Evolutionary conservation across 2,329 filamentous ascomycete species (phyloP), one percentile per base, ranked within the genome.

Genomic region (Colletotrichum tanaceti): DNA sequence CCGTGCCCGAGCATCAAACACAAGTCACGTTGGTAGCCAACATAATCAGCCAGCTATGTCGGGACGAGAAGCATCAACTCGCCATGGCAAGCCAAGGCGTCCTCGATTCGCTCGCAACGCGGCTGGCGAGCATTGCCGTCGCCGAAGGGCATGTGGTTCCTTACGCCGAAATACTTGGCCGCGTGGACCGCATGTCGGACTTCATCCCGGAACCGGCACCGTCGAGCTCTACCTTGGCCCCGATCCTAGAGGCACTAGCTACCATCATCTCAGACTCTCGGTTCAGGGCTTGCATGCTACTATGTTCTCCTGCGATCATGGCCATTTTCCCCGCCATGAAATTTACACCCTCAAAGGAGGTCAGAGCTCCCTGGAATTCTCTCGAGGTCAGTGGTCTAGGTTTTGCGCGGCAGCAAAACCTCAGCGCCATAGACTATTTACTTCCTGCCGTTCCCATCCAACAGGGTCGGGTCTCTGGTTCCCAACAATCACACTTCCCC

Each of bases 241-340:
- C 89, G 11, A 87, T 97, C 20, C 81, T 98, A 7, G 90, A 93
- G 70, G 93, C 94, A 0, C 87, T 97, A 58, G 86, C 90, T 22
- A 86, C 90, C 53, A 91, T 98, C 55, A 87, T 97, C 58, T 87
- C 90, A 70, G 89, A 93, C 73, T 98, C 95, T 0, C 91, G 90
- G 72, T 92, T 91, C 78, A 88, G 93, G 63, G 90, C 93, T 11
- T 90, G 90, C 71, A 87, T 93, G 73, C 85, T 93, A 57, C 79
- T 91, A 50, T 90, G 87, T 68, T 91, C 91, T 1, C 90, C 90
- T 1, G 86, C 89, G 0, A 88, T 94, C 47, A 80, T 92, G 64
- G 87, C 90, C 22, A 86, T 92, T 13, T 92, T 93, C 70, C 90
- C 90, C 2, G 83, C 84, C 50, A 79, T 86, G 46, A 86, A 87